Evolutionary conservation across 495 filamentous ascomycete genomes (phyloP).

Genomic region (Penicillium waksmanii): DNA sequence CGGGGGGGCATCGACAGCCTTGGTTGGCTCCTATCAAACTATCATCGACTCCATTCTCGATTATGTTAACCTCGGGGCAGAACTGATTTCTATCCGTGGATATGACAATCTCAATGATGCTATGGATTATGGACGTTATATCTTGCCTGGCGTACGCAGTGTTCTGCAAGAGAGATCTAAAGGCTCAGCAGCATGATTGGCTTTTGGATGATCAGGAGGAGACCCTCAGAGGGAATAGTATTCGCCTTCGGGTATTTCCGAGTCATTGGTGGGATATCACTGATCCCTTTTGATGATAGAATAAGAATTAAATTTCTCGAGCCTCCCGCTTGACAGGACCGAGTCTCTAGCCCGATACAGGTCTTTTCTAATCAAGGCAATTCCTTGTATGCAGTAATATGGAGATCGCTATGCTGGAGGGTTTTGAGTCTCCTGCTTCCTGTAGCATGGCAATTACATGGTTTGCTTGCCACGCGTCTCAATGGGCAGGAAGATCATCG

Average conservation of each 20-base stretch:
- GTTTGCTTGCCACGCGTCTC: constrained; percentile 49
- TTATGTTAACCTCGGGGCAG: constrained; percentile 55
- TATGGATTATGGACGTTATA: constrained; percentile 55
- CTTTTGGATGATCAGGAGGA: background rate
- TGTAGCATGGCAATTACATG: constrained; percentile 24
- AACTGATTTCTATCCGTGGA: constrained; percentile 57
- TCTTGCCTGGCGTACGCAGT: constrained; percentile 50
- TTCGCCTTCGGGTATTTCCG: no score
- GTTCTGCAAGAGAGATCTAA: constrained; percentile 34
- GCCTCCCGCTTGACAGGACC: no score
- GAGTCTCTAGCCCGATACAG: background rate
- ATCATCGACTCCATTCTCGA: constrained; percentile 54
- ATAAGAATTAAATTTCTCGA: background rate
- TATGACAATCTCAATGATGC: constrained; percentile 60
- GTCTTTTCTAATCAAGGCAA: background rate
- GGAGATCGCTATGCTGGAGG: background rate
- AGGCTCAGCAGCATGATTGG: background rate
- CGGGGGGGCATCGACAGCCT: constrained; percentile 58
- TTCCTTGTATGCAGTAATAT: background rate
- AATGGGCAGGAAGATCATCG: constrained; percentile 50
- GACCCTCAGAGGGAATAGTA: no score
- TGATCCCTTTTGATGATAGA: background rate
- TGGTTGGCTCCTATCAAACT: constrained; percentile 54
- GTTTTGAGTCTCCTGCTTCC: background rate
- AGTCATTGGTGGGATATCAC: background rate